These are phyloP conservation scores for Lepiota venenata DNA, from an alignment of 768 basidiomycete species.

Conservation along the genomic window DNA sequence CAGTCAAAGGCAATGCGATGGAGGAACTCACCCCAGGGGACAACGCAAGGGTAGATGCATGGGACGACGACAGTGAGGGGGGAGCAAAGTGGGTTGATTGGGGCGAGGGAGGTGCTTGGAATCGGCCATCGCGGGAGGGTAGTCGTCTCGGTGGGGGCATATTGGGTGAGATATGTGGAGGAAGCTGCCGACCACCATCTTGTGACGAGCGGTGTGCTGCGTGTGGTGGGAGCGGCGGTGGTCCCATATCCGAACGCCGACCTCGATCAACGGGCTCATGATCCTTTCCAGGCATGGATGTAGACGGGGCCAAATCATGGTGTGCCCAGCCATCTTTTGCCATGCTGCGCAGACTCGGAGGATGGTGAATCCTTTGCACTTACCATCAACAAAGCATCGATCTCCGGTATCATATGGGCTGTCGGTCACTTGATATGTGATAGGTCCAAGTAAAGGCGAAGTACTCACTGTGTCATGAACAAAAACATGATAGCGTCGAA, in stretches of 20 bases:
- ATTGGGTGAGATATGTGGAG: constrained; percentile 49
- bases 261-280: constrained; percentile 31
- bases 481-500: constrained; percentile 83
- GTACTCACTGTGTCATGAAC: no score
- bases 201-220: constrained; percentile 29
- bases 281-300: constrained; percentile 23
- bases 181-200: constrained; percentile 48
- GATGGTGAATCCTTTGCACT: no score
- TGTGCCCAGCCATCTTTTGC: constrained; percentile 24
- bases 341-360: constrained; percentile 31
- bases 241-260: constrained; percentile 48
- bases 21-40: constrained; percentile 32
- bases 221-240: constrained; percentile 44
- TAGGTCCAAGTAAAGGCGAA: no score
- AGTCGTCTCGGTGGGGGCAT: constrained; percentile 32
- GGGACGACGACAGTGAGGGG: constrained; percentile 43
- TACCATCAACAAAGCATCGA: no score
- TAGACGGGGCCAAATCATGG: constrained; percentile 17
- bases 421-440: no score
- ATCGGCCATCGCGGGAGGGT: constrained; percentile 38
- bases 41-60: constrained; percentile 31
- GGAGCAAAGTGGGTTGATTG: constrained; percentile 29
- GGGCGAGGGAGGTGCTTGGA: constrained; percentile 30
- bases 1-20: constrained; percentile 23
- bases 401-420: no score